Evolutionary conservation across 176 grass and related monocot species (phyloP).

Genomic region (maize (Zea mays)): Zm-B73-REFERENCE-NAM-5.0 NC_050103.1:64200001-64200500

Average conservation of each 20-base stretch:
- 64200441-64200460: slow-evolving; percentile 53
- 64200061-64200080: slow-evolving; percentile 14
- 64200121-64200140: slow-evolving; percentile 30
- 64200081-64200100: slow-evolving; percentile 20
- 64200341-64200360: slow-evolving; percentile 63
- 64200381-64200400: slow-evolving; percentile 69
- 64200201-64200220: slow-evolving; percentile 92
- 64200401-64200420: slow-evolving; percentile 38
- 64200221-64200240: slow-evolving; percentile 89
- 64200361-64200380: slow-evolving; percentile 96
- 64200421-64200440: slow-evolving; percentile 56
- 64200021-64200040: neutral
- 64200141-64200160: slow-evolving; percentile 45
- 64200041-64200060: slow-evolving; percentile 22
- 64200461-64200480: slow-evolving; percentile 37
- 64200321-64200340: slow-evolving; percentile 24
- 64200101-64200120: neutral
- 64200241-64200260: slow-evolving; percentile 56
- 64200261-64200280: neutral
- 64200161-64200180: slow-evolving; percentile 93
- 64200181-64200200: slow-evolving; percentile 90
- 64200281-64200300: slow-evolving; percentile 4
- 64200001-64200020: neutral
- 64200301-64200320: slow-evolving; percentile 5
- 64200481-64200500: slow-evolving; percentile 38